Base-by-base conservation (phyloP, 2,329 filamentous ascomycete species). In the Alternaria burnsii region DNA sequence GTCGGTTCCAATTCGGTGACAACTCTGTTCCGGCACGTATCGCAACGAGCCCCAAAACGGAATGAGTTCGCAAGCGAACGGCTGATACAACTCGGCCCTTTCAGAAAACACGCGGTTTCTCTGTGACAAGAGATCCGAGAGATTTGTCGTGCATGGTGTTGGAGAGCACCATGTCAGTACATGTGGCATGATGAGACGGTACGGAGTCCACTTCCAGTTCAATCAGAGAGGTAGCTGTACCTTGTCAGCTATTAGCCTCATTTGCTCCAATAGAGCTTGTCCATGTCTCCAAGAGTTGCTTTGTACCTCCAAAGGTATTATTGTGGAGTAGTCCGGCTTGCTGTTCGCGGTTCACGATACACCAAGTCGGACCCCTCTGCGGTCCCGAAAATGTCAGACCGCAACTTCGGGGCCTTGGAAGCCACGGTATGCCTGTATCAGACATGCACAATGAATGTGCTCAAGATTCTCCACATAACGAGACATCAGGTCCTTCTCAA, bases 71-170 rank as follows among this genome's bases (percentile, higher is more conserved):
- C 44, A 40, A 40, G 28, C 53, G 57, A 42, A 55, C 40, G 44
- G 46, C 46, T 36, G 30, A 50, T 51, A 43, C 28, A 55, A 40
- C 40, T 59, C 57, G 52, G 57, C 44, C 42, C 52, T 59, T 55
- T 16, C 34, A 18, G 48, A 22, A 18, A 20, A 50, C 12, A 30
- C 40, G 48, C 38, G 44, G 52, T 34, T 36, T 51, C 40, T 48
- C 18, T 8, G 50, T 28, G 34, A 40, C 53, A 57, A 53, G 51
- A 34, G 4, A n/a, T 53, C 34, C 50, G 22, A 47, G 32, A 47
- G 34, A 42, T 38, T 41, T 30, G 36, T 41, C 30, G 32, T 50
- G 46, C 32, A 50, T 50, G 30, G 46, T 18, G 30, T 48, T 36
- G 46, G 30, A 22, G 46, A 36, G 46, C 40, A 36, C 46, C 9